Evolutionary conservation across 164 flowering plant species (phyloP).

Genomic region (Hamamelis virginiana): DNA sequence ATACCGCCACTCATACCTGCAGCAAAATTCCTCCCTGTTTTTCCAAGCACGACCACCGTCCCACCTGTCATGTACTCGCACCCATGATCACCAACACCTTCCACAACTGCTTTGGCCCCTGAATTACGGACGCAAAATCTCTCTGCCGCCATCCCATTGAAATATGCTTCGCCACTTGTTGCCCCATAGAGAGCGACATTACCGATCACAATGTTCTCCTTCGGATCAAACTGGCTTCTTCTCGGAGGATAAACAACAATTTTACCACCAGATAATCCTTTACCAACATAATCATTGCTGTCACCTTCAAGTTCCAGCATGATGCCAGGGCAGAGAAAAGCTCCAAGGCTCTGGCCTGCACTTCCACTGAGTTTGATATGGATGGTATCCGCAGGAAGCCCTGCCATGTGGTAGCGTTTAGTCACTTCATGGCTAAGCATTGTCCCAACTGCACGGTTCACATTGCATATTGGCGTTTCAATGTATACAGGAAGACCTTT

Average conservation of each 20-base stretch:
- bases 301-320: slow-evolving; percentile 97
- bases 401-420: slow-evolving; percentile 70
- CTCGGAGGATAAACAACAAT: slow-evolving; percentile 94
- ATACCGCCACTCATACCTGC: slow-evolving; percentile 99
- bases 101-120: slow-evolving; percentile 94
- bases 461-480: slow-evolving; percentile 73
- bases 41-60: slow-evolving; percentile 90
- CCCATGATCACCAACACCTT: slow-evolving; percentile 99
- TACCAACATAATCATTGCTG: slow-evolving; percentile 98
- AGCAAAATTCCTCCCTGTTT: slow-evolving; percentile 97
- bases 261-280: slow-evolving; percentile 97
- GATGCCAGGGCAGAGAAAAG: slow-evolving; percentile 94
- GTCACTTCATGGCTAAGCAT: slow-evolving; percentile 99
- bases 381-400: slow-evolving; percentile 88
- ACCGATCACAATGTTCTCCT: slow-evolving; percentile 94
- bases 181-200: slow-evolving; percentile 99
- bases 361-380: slow-evolving; percentile 87
- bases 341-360: slow-evolving; percentile 99
- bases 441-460: slow-evolving; percentile 96
- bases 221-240: slow-evolving; percentile 85
- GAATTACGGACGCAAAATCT: slow-evolving; percentile 99
- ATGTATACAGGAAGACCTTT: slow-evolving; percentile 83
- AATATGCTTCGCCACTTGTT: slow-evolving; percentile 93
- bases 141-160: slow-evolving; percentile 99
- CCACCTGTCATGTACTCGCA: slow-evolving; percentile 99